Evolutionary conservation across 306 rosid species (phyloP).

Genomic region (Vigna hirtella): DNA sequence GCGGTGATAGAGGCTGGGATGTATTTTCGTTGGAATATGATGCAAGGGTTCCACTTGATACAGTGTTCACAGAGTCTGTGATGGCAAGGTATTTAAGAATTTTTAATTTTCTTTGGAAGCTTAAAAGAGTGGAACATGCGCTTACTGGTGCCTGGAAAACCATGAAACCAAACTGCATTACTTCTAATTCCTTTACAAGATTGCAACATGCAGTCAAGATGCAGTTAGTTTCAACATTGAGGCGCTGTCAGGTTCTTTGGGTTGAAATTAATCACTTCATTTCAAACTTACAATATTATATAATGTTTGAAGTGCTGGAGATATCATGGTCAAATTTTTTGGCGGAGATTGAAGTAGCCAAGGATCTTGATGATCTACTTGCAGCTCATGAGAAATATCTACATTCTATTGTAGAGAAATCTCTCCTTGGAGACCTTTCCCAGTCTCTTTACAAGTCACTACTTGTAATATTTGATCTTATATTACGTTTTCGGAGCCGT

Average conservation of each 20-base stretch:
- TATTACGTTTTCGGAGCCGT: slow-evolving; percentile 83
- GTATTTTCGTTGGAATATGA: slow-evolving; percentile 95
- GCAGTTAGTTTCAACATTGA: slow-evolving; percentile 84
- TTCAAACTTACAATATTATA: slow-evolving; percentile 91
- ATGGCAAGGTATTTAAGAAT: slow-evolving; percentile 92
- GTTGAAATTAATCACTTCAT: slow-evolving; percentile 97
- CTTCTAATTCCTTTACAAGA: slow-evolving; percentile 78
- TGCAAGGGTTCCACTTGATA: slow-evolving; percentile 90
- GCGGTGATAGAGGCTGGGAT: slow-evolving; percentile 96
- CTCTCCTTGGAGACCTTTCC: slow-evolving; percentile 94
- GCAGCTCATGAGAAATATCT: slow-evolving; percentile 95
- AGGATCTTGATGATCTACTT: slow-evolving; percentile 95
- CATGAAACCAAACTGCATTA: slow-evolving; percentile 95
- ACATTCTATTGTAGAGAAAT: slow-evolving; percentile 86
- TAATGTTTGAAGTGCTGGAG: slow-evolving; percentile 98
- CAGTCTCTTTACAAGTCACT: slow-evolving; percentile 84
- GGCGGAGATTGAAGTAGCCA: slow-evolving; percentile 89
- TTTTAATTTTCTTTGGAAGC: slow-evolving; percentile 96
- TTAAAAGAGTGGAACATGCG: slow-evolving; percentile 94
- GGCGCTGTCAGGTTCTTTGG: slow-evolving; percentile 98
- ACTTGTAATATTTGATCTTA: slow-evolving; percentile 84
- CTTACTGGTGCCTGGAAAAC: slow-evolving; percentile 97
- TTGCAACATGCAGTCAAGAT: slow-evolving; percentile 72
- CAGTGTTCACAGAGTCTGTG: slow-evolving; percentile 91
- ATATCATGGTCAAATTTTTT: slow-evolving; percentile 87